These are phyloP conservation scores for Epichloe festucae DNA, from an alignment of 2,329 filamentous ascomycete species.

Conservation along the genomic window DNA sequence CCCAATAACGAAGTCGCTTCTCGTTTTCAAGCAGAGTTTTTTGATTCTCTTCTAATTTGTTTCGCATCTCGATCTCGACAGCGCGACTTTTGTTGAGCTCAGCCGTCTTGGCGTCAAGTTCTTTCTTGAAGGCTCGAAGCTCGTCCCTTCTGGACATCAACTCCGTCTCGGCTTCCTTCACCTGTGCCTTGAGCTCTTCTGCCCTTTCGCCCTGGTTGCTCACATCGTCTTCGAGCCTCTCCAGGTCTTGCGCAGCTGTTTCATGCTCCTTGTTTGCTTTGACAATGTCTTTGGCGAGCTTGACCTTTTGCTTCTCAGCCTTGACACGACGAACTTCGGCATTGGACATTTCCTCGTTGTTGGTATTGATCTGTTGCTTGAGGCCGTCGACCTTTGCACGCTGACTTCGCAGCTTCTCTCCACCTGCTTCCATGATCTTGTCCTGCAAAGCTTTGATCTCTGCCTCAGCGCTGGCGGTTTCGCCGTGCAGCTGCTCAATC, in stretches of 20 bases:
- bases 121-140: slow-evolving; percentile 64
- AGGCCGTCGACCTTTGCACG: slow-evolving; percentile 81
- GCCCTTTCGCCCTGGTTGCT: slow-evolving; percentile 64
- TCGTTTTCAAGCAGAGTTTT: slow-evolving; percentile 73
- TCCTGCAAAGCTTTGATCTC: slow-evolving; percentile 89
- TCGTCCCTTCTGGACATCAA: slow-evolving; percentile 70
- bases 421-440: slow-evolving; percentile 97
- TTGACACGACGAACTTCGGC: slow-evolving; percentile 84
- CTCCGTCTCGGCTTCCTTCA: slow-evolving; percentile 70
- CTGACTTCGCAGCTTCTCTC: slow-evolving; percentile 80
- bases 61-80: slow-evolving; percentile 93
- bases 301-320: slow-evolving; percentile 76
- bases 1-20: slow-evolving; percentile 72
- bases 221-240: slow-evolving; percentile 67
- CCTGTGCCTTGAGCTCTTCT: slow-evolving; percentile 56
- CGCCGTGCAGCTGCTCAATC: slow-evolving; percentile 63
- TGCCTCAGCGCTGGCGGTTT: slow-evolving; percentile 80
- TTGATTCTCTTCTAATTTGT: slow-evolving; percentile 92
- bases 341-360: slow-evolving; percentile 70
- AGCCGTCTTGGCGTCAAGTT: slow-evolving; percentile 73
- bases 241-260: slow-evolving; percentile 56
- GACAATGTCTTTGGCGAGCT: slow-evolving; percentile 70
- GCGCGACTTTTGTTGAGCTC: slow-evolving; percentile 84
- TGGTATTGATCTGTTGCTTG: slow-evolving; percentile 70
- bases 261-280: slow-evolving; percentile 73